Evolutionary conservation across 108 stramenopile species (phyloP).

Genomic region (Fistulifera pelliculosa): DNA sequence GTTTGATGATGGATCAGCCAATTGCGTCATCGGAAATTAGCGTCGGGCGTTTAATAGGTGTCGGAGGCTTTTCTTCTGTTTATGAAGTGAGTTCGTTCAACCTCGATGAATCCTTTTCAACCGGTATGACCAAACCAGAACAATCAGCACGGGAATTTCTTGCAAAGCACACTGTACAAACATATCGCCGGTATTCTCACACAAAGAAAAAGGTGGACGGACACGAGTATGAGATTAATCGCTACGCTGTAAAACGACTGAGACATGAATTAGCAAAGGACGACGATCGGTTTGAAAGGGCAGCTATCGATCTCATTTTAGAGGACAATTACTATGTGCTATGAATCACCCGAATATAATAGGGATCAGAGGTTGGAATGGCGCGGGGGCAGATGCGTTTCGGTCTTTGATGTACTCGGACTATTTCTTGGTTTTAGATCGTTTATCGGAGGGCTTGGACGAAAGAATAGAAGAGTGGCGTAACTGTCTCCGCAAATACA

Average conservation of each 20-base stretch:
- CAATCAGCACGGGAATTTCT: conserved; percentile 5
- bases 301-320: conserved; percentile 12
- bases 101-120: not conserved
- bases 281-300: conserved; percentile 5
- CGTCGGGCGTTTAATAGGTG: conserved; percentile 3
- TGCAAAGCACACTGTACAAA: conserved; percentile 2
- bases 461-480: conserved; percentile 20
- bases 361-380: conserved; percentile 37
- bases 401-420: not conserved
- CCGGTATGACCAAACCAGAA: not conserved
- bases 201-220: not conserved
- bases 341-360: conserved; percentile 54
- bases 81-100: conserved; percentile 9
- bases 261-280: conserved; percentile 2
- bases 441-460: conserved; percentile 29
- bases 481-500: not conserved
- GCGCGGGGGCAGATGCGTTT: conserved; percentile 28
- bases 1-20: not conserved
- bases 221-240: not conserved
- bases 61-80: conserved; percentile 12
- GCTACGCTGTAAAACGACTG: conserved; percentile 13
- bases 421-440: conserved; percentile 59
- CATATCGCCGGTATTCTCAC: not conserved
- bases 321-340: conserved; percentile 17
- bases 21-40: not conserved